Conservation (phyloP, 164 flowering plant species). For the Berberis thunbergii region DNA sequence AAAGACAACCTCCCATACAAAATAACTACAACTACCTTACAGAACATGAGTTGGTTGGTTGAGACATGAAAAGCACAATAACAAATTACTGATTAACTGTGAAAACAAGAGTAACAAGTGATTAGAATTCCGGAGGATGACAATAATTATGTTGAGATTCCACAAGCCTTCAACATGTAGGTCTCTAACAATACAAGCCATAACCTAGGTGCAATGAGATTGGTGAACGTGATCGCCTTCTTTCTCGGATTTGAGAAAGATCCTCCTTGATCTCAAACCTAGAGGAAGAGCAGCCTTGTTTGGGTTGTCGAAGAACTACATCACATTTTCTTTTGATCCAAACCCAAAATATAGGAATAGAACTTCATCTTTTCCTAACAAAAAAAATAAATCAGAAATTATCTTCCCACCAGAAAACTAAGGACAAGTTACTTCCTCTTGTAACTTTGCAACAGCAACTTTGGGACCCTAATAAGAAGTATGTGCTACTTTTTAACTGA, state of each 20-base stretch:
- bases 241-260: constrained; percentile 9
- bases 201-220: constrained; percentile 9
- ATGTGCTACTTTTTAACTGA: constrained; percentile 15
- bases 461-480: constrained; percentile 14
- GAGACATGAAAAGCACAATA: too few relatives aligned
- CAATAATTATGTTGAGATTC: constrained; percentile 1
- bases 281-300: constrained; percentile 28
- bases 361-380: constrained; percentile 27
- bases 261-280: not conserved
- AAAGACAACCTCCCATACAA: too few relatives aligned
- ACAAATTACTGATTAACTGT: too few relatives aligned
- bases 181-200: constrained; percentile 11
- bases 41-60: too few relatives aligned
- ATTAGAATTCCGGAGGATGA: not conserved
- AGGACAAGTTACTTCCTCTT: constrained; percentile 34
- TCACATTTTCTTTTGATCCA: constrained; percentile 7
- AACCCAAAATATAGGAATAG: constrained; percentile 33
- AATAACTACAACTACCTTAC: too few relatives aligned
- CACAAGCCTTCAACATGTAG: constrained; percentile 9
- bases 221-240: not conserved
- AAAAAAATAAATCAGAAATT: constrained; percentile 22
- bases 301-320: constrained; percentile 37
- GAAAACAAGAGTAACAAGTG: not conserved
- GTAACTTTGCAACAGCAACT: constrained; percentile 24
- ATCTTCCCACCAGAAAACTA: constrained; percentile 35